Conservation (phyloP, 1,139 yeast genomes). For the Candida sp. region DNA sequence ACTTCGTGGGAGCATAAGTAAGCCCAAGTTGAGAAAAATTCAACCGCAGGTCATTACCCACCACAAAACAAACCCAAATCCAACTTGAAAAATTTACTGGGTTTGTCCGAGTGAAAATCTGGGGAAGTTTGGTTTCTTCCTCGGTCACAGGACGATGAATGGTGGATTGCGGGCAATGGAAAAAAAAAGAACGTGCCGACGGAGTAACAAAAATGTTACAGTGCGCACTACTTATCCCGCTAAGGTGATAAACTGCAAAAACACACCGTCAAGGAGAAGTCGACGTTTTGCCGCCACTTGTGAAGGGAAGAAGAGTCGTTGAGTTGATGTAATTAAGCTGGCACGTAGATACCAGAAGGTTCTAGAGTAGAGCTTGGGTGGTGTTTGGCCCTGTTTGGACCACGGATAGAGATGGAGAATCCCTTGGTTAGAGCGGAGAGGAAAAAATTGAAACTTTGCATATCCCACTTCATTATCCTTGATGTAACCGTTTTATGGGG, state of each 20-base stretch:
- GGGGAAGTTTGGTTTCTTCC: not conserved
- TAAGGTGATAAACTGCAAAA: too few species aligned
- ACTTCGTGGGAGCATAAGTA: too few species aligned
- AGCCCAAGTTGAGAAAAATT: not conserved
- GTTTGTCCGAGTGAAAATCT: not conserved
- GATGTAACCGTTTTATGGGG: constrained; percentile 3
- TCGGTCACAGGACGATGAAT: not conserved
- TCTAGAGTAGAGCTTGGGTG: too few species aligned
- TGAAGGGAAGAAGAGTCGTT: too few species aligned
- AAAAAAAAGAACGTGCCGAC: not conserved
- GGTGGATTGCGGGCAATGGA: not conserved
- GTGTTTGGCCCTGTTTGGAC: too few species aligned
- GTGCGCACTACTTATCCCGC: not conserved
- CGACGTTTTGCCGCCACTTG: not conserved
- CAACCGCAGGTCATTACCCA: too few species aligned
- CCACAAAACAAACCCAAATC: too few species aligned
- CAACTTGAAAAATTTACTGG: too few species aligned
- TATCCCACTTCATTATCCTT: not conserved
- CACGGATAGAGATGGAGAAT: too few species aligned
- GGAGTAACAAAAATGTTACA: not conserved
- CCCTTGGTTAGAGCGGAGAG: not conserved
- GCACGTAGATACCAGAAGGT: too few species aligned
- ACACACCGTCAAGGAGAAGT: not conserved
- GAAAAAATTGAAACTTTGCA: not conserved
- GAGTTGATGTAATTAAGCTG: too few species aligned